Base-by-base conservation (phyloP, 352 stramenopile genomes). In the Globisporangium perplexum region DNA sequence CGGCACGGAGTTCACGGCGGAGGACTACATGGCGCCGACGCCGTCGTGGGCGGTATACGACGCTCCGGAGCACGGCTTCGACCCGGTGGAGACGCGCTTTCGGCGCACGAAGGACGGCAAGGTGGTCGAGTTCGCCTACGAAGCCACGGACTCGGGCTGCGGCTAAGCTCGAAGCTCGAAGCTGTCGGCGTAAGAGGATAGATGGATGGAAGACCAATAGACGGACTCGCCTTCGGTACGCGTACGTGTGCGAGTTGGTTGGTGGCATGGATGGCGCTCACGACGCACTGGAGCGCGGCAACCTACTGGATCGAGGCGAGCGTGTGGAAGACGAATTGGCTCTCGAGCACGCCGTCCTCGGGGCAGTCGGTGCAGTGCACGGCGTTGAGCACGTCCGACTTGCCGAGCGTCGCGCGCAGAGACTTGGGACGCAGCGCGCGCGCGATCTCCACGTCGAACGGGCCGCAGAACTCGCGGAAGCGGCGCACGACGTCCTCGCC, bases 41-140 rank as follows among this genome's bases (percentile, higher is more conserved):
- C 95, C 95, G 18, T 61, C 72, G n/a, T 99, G 97, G 97, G 96
- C 96, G 20, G 59, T 98, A 3, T 98, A 98, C 74, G 92, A 97
- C 50, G 88, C 96, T 1, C 73, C 88, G 45, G 96, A 99, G 65
- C 83, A 97, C 61, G 97, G 97, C 1, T 99, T 99, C 57, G 96
- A 99, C 75, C 97, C 97, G 3, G 83, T 93, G 18, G 97, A 99
- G 60, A 96, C 73, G 22, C 86, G 89, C 26, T 95, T 93, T 70
- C 79, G 82, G 41, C 82, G 84, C 58, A 85, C 84, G 28, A 94
- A 91, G 63, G 80, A 94, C 59, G 84, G 84, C 49, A 94, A 92
- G 57, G 77, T 94, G 24, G 78, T 90, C 58, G 79, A 94, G 66
- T 88, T 90, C 31, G 65, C 77, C 48, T 94, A 93, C 65, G 68